Conservation (phyloP, 306 rosid genomes). For the Biancaea sappan region DNA sequence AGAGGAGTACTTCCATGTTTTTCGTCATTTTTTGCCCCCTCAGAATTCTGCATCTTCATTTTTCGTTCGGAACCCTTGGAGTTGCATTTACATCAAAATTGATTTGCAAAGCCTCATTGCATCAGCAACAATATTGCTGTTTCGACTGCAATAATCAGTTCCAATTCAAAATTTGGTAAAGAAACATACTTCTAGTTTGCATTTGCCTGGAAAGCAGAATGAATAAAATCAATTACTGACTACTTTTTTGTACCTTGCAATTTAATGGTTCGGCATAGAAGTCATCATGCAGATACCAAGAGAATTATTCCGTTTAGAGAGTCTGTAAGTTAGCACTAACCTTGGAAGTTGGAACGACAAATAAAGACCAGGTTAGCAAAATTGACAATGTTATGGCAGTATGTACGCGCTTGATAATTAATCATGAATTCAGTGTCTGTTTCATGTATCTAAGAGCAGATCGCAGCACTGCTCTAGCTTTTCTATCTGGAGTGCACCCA, state of each 20-base stretch:
- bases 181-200: not conserved
- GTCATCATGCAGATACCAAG: not conserved
- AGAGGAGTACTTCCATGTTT: slow-evolving; percentile 10
- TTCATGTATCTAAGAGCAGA: slow-evolving; percentile 91
- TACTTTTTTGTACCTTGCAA: not conserved
- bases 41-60: slow-evolving; percentile 25
- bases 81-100: slow-evolving; percentile 9
- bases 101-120: slow-evolving; percentile 11
- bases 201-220: not conserved
- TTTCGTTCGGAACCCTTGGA: slow-evolving; percentile 31
- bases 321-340: slow-evolving; percentile 39
- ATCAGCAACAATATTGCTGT: not conserved
- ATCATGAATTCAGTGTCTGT: slow-evolving; percentile 55
- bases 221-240: not conserved
- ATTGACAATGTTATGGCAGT: slow-evolving; percentile 29
- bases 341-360: slow-evolving; percentile 45
- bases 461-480: slow-evolving; percentile 89
- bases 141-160: not conserved
- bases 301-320: slow-evolving; percentile 18
- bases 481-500: slow-evolving; percentile 83
- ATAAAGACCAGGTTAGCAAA: slow-evolving; percentile 24
- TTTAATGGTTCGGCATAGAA: slow-evolving; percentile 14
- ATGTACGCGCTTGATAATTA: slow-evolving; percentile 39
- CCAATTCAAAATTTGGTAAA: slow-evolving; percentile 1
- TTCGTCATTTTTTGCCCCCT: not conserved